phyloP scores from a whole-genome alignment of 768 basidiomycete species.

The Daedalea quercina region DNA sequence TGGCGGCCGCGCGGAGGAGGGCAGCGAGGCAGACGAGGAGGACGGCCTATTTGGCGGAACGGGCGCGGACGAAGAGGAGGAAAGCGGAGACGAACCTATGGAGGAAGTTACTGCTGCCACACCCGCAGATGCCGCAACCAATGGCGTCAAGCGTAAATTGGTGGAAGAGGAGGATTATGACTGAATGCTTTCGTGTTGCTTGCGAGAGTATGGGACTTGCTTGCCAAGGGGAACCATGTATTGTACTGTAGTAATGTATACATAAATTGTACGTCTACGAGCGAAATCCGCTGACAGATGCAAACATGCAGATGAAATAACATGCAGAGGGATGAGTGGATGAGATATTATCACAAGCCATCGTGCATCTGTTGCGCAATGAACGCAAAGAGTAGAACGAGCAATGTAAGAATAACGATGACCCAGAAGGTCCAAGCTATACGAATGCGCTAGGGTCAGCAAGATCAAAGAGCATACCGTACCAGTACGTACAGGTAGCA shows the following conservation, averaged over 20 bases:
- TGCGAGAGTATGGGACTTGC: neutral
- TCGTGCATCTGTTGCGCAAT: conserved; percentile 20
- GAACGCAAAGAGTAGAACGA: conserved; percentile 26
- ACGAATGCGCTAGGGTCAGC: neutral
- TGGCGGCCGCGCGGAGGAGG: conserved; percentile 29
- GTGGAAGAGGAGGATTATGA: conserved; percentile 89
- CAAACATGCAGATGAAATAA: conserved; percentile 11
- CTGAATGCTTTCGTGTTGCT: conserved; percentile 22
- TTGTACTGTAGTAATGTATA: neutral
- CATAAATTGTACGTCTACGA: neutral
- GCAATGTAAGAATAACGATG: conserved; percentile 20
- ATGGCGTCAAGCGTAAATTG: conserved; percentile 71
- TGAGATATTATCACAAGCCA: conserved; percentile 1
- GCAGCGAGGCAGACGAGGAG: conserved; percentile 74
- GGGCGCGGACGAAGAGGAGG: conserved; percentile 65
- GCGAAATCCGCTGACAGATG: conserved; percentile 18
- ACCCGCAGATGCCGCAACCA: conserved; percentile 27
- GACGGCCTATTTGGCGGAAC: conserved; percentile 75
- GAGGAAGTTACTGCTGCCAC: conserved; percentile 56
- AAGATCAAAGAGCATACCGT: neutral
- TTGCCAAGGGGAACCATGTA: neutral
- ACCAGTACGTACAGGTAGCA: conserved; percentile 42
- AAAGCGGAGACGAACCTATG: conserved; percentile 62
- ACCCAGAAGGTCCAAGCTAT: conserved; percentile 25
- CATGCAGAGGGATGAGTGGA: conserved; percentile 11